Conservation (phyloP, 306 rosid genomes). For the Trifolium fragiferum region DNA sequence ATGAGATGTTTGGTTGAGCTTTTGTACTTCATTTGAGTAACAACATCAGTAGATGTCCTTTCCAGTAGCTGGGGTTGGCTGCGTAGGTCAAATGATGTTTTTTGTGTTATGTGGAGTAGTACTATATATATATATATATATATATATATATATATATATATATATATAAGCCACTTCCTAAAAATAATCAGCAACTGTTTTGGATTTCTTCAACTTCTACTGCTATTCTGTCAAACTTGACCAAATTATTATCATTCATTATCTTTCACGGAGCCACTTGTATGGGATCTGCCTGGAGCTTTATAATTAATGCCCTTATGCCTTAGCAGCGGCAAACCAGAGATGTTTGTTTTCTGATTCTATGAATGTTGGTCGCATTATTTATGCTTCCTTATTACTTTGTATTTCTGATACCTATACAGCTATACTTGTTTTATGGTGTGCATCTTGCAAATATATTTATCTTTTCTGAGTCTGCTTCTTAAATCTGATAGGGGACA, state of each 20-base stretch:
- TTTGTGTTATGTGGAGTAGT: neutral
- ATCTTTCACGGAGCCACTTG: constrained; percentile 3
- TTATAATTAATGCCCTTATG: constrained; percentile 1
- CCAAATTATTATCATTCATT: constrained; percentile 7
- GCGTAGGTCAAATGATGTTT: neutral
- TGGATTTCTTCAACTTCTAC: constrained; percentile 13
- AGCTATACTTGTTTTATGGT: constrained; percentile 7
- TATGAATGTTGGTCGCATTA: constrained; percentile 27
- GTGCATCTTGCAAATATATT: constrained; percentile 26
- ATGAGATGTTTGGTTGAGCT: constrained; percentile 22
- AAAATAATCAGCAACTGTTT: constrained; percentile 20
- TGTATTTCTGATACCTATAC: constrained; percentile 17
- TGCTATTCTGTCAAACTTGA: constrained; percentile 6
- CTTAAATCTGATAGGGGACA: constrained; percentile 78
- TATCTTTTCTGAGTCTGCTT: constrained; percentile 42
- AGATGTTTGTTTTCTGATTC: constrained; percentile 25
- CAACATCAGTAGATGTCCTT: neutral
- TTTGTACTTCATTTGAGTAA: constrained; percentile 6
- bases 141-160: too few relatives aligned
- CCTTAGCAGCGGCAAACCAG: constrained; percentile 21
- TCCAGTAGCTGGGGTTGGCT: constrained; percentile 13
- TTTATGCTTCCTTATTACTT: constrained; percentile 14
- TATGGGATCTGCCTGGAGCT: constrained; percentile 8
- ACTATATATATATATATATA: too few relatives aligned
- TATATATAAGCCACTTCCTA: constrained; percentile 12